phyloP scores from a whole-genome alignment of 805 yeast species.

The Hanseniaspora opuntiae region DNA sequence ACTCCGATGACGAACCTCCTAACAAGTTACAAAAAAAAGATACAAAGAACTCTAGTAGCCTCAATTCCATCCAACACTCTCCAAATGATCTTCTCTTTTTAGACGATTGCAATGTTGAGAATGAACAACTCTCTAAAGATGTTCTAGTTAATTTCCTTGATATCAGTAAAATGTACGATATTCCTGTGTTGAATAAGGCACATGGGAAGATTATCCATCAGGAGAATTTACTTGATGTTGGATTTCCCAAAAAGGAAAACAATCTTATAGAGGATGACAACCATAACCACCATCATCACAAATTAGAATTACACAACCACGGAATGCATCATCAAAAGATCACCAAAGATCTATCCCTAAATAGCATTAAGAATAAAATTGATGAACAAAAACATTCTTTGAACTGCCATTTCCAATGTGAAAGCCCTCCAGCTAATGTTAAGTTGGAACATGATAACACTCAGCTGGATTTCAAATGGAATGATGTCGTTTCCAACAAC shows the following conservation, averaged over 20 bases:
- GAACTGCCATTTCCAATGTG: constrained; percentile 6
- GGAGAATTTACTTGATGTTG: constrained; percentile 12
- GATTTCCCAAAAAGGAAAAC: neutral
- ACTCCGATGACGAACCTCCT: neutral
- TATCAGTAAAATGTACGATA: constrained; percentile 25
- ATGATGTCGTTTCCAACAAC: constrained; percentile 4
- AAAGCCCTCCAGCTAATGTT: constrained; percentile 12
- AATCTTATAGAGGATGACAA: neutral
- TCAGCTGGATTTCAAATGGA: constrained; percentile 5
- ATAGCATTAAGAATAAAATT: neutral
- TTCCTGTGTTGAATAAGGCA: constrained; percentile 23
- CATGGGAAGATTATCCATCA: constrained; percentile 17
- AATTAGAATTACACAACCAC: constrained; percentile 27
- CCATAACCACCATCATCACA: constrained; percentile 29
- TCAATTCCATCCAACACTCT: neutral
- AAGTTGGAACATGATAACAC: constrained; percentile 30
- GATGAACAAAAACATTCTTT: neutral
- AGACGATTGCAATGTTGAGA: constrained; percentile 1
- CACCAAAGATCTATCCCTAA: neutral
- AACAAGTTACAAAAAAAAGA: neutral
- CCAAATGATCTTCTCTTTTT: constrained; percentile 7
- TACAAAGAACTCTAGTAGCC: neutral
- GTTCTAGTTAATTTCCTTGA: constrained; percentile 23
- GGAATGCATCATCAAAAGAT: constrained; percentile 3
- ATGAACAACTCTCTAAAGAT: constrained; percentile 7